phyloP scores from a whole-genome alignment of 1,284 basidiomycete genomes.

The Tilletia horrida region DNA sequence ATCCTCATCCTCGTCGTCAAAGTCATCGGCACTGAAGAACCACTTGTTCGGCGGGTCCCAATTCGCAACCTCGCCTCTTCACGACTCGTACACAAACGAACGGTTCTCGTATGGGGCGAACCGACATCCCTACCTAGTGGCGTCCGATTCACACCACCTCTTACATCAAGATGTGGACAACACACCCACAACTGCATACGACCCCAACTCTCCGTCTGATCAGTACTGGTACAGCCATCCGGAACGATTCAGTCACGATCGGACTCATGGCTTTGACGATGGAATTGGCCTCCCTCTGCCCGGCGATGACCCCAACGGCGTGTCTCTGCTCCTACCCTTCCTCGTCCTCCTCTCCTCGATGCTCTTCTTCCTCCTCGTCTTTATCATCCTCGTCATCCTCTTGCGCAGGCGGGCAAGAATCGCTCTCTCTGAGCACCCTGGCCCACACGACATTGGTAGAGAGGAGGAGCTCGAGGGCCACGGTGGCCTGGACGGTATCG shows the following conservation, averaged over 20 bases:
- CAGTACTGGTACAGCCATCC: too few species aligned
- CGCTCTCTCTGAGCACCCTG: constrained; percentile 76
- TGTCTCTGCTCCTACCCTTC: constrained; percentile 59
- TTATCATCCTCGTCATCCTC: constrained; percentile 47
- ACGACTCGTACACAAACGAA: too few species aligned
- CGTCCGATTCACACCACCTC: too few species aligned
- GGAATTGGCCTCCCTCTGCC: background rate
- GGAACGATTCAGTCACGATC: background rate
- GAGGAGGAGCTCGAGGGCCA: constrained; percentile 71
- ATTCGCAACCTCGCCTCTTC: too few species aligned
- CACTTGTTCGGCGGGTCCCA: too few species aligned
- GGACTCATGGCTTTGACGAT: background rate
- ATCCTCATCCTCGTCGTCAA: too few species aligned
- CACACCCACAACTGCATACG: too few species aligned
- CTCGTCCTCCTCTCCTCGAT: constrained; percentile 84
- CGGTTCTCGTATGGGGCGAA: too few species aligned
- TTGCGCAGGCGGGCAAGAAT: constrained; percentile 39
- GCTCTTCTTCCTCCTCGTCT: constrained; percentile 67
- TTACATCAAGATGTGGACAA: too few species aligned
- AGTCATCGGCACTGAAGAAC: too few species aligned
- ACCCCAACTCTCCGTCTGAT: too few species aligned
- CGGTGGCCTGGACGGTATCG: constrained; percentile 84
- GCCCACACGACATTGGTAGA: constrained; percentile 86
- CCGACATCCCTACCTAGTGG: too few species aligned
- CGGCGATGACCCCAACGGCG: constrained; percentile 17